phyloP scores from a whole-genome alignment of 495 filamentous ascomycete species.

The Alectoria sarmentosa region DNA sequence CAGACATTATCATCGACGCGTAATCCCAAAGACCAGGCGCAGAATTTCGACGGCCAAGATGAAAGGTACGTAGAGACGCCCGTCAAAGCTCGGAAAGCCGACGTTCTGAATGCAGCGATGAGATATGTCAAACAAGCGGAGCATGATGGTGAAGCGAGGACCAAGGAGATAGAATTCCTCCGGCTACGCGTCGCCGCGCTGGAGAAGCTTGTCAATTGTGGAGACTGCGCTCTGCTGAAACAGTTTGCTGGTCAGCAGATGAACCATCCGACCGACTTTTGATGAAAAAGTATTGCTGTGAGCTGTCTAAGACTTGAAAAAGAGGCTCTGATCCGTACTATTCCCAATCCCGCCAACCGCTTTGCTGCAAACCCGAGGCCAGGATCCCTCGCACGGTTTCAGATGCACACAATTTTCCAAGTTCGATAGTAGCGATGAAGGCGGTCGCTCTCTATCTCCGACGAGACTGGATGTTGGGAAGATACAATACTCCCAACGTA shows the following conservation, averaged over 20 bases:
- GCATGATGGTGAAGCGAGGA: neutral
- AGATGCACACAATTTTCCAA: too few species aligned
- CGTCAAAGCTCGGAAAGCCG: slow-evolving; percentile 8
- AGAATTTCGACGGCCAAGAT: neutral
- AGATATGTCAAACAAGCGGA: slow-evolving; percentile 15
- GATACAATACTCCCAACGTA: too few species aligned
- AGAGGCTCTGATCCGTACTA: too few species aligned
- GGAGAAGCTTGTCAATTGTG: slow-evolving; percentile 12
- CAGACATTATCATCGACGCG: neutral
- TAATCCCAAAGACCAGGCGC: neutral
- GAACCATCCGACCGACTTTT: neutral
- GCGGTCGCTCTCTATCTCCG: too few species aligned
- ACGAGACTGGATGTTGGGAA: too few species aligned
- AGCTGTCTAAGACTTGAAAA: too few species aligned
- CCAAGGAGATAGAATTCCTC: slow-evolving; percentile 6
- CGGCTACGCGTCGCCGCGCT: slow-evolving; percentile 7
- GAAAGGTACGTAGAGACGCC: neutral
- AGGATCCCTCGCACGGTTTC: too few species aligned
- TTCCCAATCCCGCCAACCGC: too few species aligned
- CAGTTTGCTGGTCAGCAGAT: slow-evolving; percentile 6
- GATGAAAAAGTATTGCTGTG: too few species aligned
- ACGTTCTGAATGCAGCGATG: slow-evolving; percentile 12
- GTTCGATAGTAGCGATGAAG: too few species aligned
- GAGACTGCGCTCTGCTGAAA: slow-evolving; percentile 6
- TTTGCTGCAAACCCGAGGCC: too few species aligned